Evolutionary conservation across 2,329 filamentous ascomycete genomes (phyloP).

Genomic region (Alternaria sp.): DNA sequence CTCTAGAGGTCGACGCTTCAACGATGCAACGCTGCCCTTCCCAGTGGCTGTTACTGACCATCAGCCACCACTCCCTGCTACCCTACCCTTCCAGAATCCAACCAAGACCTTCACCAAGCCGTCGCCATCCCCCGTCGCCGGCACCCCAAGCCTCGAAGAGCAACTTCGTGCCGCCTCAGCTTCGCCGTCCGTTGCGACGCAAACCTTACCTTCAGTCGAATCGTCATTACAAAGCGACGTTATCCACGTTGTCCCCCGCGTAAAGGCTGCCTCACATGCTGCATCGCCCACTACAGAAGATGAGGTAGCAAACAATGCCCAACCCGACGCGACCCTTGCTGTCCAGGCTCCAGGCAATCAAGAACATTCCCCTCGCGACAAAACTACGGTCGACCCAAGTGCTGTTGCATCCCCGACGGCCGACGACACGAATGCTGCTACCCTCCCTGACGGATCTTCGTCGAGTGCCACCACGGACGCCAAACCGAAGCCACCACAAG

Average conservation of each 20-base stretch:
- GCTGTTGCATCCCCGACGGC: conserved; percentile 36
- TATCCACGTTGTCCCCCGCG: conserved; percentile 11
- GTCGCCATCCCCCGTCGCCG: conserved; percentile 29
- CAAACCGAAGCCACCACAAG: conserved; percentile 38
- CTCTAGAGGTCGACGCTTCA: conserved; percentile 62
- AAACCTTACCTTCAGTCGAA: conserved; percentile 30
- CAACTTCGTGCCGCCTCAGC: conserved; percentile 44
- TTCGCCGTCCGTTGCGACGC: conserved; percentile 39
- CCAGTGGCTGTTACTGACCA: conserved; percentile 33
- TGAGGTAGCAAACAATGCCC: conserved; percentile 16
- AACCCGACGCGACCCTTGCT: conserved; percentile 10
- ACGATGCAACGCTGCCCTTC: conserved; percentile 60
- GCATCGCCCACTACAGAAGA: conserved; percentile 20
- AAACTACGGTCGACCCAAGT: conserved; percentile 30
- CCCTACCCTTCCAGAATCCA: conserved; percentile 31
- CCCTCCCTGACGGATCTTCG: conserved; percentile 1
- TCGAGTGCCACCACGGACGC: conserved; percentile 4
- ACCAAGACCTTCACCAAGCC: conserved; percentile 28
- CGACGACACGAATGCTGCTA: conserved; percentile 33
- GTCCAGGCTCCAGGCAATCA: conserved; percentile 16
- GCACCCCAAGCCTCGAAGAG: conserved; percentile 37
- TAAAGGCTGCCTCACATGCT: conserved; percentile 15
- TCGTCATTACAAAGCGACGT: conserved; percentile 20
- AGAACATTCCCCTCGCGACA: conserved; percentile 17
- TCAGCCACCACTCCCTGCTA: conserved; percentile 32